Conservation (phyloP, 768 basidiomycete genomes). For the Daedalea quercina region DNA sequence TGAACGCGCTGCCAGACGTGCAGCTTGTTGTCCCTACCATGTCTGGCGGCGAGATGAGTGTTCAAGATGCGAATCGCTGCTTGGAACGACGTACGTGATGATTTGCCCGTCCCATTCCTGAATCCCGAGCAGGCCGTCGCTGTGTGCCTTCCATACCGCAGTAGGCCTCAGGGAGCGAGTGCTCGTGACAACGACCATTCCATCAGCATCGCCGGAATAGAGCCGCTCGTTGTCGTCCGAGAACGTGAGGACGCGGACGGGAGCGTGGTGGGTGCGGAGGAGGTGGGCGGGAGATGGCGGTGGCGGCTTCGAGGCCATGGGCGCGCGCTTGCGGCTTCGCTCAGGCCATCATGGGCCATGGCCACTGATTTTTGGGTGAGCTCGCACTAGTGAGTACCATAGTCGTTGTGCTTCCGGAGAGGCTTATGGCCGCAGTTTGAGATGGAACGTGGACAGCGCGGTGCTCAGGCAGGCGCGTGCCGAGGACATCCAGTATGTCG, state of each 20-base stretch:
- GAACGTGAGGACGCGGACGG: conserved; percentile 53
- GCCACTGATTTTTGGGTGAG: conserved; percentile 91
- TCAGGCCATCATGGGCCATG: conserved; percentile 34
- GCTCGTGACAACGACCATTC: conserved; percentile 71
- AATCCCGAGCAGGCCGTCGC: conserved; percentile 67
- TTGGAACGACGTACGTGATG: conserved; percentile 61
- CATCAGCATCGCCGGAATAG: conserved; percentile 81
- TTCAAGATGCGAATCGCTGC: neutral
- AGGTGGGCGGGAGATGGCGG: conserved; percentile 62
- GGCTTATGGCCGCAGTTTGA: conserved; percentile 47
- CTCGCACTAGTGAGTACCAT: conserved; percentile 67
- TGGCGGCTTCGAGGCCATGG: conserved; percentile 11
- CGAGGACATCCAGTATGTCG: conserved; percentile 75
- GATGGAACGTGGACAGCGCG: conserved; percentile 85
- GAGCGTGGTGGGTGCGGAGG: conserved; percentile 63
- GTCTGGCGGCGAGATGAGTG: conserved; percentile 34
- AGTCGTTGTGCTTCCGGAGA: neutral
- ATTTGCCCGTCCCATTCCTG: conserved; percentile 64
- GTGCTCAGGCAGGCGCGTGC: conserved; percentile 67
- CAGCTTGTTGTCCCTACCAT: conserved; percentile 82
- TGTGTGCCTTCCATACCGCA: conserved; percentile 73
- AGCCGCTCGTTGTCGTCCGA: conserved; percentile 72
- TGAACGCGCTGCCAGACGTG: conserved; percentile 61
- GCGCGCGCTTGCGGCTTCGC: neutral
- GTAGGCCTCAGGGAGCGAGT: conserved; percentile 71